Evolutionary conservation across 2,329 filamentous ascomycete genomes (phyloP).

Genomic region (Botrytis pseudocinerea): DNA sequence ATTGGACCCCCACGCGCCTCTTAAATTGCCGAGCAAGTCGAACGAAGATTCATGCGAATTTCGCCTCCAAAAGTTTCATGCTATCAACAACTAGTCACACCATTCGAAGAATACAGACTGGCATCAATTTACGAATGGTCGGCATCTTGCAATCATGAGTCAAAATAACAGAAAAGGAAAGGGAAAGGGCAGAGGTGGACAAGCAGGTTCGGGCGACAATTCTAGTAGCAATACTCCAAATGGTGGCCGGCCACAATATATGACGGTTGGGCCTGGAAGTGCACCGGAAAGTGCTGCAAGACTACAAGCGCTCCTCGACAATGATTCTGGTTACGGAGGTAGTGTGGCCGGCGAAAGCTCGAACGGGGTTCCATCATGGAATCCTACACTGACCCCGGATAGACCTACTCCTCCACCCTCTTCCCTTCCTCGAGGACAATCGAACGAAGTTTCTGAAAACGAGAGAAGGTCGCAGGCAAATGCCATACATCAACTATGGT

Average conservation of each 20-base stretch:
- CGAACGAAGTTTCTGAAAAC: slow-evolving; percentile 51
- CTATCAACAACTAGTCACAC: slow-evolving; percentile 10
- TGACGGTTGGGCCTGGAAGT: slow-evolving; percentile 83
- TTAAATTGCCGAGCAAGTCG: slow-evolving; percentile 15
- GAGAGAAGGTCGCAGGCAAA: slow-evolving; percentile 71
- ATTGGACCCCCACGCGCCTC: slow-evolving; percentile 7
- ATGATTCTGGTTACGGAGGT: slow-evolving; percentile 89
- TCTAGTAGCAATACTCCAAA: slow-evolving; percentile 18
- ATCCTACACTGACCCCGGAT: slow-evolving; percentile 50
- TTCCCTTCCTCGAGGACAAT: slow-evolving; percentile 34
- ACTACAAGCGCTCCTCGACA: slow-evolving; percentile 77
- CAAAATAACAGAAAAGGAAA: slow-evolving; percentile 59
- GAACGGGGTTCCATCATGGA: slow-evolving; percentile 46
- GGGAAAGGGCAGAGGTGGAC: slow-evolving; percentile 40
- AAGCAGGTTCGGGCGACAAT: slow-evolving; percentile 28
- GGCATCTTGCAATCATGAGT: slow-evolving; percentile 51
- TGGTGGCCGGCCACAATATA: slow-evolving; percentile 61
- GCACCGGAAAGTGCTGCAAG: slow-evolving; percentile 79
- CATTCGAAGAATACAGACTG: not conserved
- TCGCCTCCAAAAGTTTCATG: slow-evolving; percentile 24
- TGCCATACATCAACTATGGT: slow-evolving; percentile 89
- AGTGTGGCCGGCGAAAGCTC: slow-evolving; percentile 68
- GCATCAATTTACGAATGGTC: slow-evolving; percentile 29
- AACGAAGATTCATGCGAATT: slow-evolving; percentile 17
- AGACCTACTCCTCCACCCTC: slow-evolving; percentile 47